phyloP scores from a whole-genome alignment of 140 eudicot species.

The Stevia rebaudiana region DNA sequence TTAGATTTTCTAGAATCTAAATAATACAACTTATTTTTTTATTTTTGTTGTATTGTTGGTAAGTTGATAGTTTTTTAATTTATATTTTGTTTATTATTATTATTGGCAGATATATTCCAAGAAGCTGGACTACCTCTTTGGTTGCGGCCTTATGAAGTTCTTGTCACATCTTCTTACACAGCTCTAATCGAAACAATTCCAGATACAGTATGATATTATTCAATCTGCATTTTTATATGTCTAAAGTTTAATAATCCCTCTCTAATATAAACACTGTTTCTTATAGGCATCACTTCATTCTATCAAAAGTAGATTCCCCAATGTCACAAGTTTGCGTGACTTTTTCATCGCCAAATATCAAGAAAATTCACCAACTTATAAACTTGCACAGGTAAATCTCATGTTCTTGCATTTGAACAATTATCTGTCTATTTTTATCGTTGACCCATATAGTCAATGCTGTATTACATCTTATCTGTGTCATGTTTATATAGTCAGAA shows the following conservation, averaged over 20 bases:
- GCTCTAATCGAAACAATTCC: constrained; percentile 99
- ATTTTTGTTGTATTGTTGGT: constrained; percentile 3
- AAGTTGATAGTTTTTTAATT: constrained; percentile 12
- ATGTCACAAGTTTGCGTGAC: constrained; percentile 77
- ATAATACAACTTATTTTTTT: constrained; percentile 16
- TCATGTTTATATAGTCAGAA: neutral
- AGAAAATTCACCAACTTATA: constrained; percentile 86
- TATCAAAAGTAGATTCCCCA: constrained; percentile 86
- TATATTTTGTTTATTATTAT: no score
- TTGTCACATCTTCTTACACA: constrained; percentile 98
- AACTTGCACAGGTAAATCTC: constrained; percentile 93
- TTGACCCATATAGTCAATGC: neutral
- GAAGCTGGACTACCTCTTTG: constrained; percentile 99
- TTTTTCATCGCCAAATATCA: constrained; percentile 88
- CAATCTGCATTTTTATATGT: neutral
- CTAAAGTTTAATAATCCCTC: neutral
- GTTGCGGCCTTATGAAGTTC: constrained; percentile 97
- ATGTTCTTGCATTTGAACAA: constrained; percentile 4
- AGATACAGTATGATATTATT: constrained; percentile 60
- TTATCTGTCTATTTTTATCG: neutral
- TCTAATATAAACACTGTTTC: constrained; percentile 6
- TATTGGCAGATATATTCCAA: constrained; percentile 95
- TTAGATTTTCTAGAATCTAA: constrained; percentile 18
- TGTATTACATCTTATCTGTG: no score
- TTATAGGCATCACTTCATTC: constrained; percentile 94